Conservation (phyloP, 2,329 filamentous ascomycete genomes). For the Fonsecaea nubica region DNA sequence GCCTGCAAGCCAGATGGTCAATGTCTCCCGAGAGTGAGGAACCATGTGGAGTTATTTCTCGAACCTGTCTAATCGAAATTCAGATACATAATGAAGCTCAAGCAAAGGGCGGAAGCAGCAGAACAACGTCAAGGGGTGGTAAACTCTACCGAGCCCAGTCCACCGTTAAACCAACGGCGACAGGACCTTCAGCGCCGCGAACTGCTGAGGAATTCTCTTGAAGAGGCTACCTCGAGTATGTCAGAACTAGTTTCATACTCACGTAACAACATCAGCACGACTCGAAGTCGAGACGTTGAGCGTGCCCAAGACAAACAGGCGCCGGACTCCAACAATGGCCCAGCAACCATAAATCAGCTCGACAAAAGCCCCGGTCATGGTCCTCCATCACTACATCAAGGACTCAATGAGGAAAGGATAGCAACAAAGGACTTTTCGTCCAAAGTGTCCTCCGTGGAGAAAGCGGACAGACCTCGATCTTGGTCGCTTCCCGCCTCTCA, state of each 20-base stretch:
- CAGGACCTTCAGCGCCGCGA: neutral
- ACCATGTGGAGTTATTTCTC: neutral
- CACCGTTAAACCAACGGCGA: neutral
- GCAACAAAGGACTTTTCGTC: neutral
- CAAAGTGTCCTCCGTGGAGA: neutral
- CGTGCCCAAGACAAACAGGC: neutral
- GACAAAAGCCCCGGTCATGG: neutral
- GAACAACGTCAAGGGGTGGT: neutral
- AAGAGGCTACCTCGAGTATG: neutral
- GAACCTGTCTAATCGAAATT: neutral
- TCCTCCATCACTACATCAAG: neutral
- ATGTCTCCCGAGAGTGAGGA: neutral
- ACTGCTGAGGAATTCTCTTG: neutral
- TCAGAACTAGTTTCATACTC: neutral
- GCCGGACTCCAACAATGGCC: neutral
- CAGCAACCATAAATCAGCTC: neutral
- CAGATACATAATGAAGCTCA: conserved; percentile 3
- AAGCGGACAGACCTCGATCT: neutral
- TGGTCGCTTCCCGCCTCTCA: neutral
- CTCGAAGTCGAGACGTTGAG: neutral
- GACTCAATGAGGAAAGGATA: neutral
- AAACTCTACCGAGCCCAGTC: neutral
- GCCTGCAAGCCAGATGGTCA: conserved; percentile 4
- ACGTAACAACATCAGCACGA: neutral
- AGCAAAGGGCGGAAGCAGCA: neutral